phyloP scores from a whole-genome alignment of 2,329 filamentous ascomycete species.

The Fusarium paranaense region DNA sequence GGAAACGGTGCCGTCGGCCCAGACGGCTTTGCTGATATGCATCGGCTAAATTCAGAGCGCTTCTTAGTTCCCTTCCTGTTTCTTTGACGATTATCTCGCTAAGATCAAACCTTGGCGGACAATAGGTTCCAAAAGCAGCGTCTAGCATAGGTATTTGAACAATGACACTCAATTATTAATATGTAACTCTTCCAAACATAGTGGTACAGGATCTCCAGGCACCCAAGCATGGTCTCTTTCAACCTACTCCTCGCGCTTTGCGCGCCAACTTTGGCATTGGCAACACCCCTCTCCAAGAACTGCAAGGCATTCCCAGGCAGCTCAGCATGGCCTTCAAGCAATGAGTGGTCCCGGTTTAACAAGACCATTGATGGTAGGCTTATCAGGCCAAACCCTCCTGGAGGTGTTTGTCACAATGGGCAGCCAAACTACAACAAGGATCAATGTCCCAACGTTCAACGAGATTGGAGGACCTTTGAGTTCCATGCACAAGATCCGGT shows the following conservation, averaged over 20 bases:
- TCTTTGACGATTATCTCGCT: not conserved
- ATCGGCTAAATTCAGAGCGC: constrained; percentile 17
- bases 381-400: constrained; percentile 1
- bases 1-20: constrained; percentile 25
- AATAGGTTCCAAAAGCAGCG: not conserved
- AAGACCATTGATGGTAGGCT: constrained; percentile 5
- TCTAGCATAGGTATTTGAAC: not conserved
- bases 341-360: constrained; percentile 3
- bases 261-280: constrained; percentile 1
- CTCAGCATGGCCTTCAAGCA: constrained; percentile 1
- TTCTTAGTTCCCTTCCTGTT: not conserved
- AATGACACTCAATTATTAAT: not conserved
- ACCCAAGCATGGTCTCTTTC: not conserved
- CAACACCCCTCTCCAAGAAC: not conserved
- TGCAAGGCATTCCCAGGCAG: constrained; percentile 7
- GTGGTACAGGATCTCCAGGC: not conserved
- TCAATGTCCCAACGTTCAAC: constrained; percentile 9
- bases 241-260: not conserved
- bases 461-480: constrained; percentile 18
- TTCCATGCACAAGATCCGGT: constrained; percentile 22
- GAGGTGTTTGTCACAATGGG: constrained; percentile 7
- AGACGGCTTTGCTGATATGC: constrained; percentile 7
- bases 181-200: not conserved
- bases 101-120: not conserved
- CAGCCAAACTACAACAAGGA: constrained; percentile 9